phyloP scores from a whole-genome alignment of 2,329 filamentous ascomycete genomes.

The Curvularia sp. region DNA sequence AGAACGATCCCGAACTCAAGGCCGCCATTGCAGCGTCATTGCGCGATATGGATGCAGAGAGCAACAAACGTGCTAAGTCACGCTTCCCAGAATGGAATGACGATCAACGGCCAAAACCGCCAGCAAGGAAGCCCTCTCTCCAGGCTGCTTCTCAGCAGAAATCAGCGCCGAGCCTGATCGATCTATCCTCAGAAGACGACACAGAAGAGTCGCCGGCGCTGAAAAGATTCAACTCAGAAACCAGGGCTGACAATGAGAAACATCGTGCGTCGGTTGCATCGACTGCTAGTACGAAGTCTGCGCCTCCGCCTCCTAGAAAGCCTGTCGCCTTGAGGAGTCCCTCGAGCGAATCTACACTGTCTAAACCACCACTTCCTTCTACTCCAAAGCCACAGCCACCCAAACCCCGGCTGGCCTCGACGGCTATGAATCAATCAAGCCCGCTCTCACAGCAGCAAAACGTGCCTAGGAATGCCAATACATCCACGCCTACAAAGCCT shows the following conservation, averaged over 20 bases:
- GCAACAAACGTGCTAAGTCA: conserved; percentile 43
- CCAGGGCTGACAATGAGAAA: conserved; percentile 21
- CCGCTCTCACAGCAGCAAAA: conserved; percentile 37
- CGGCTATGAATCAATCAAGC: conserved; percentile 35
- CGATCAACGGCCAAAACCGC: conserved; percentile 50
- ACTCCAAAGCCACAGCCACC: conserved; percentile 46
- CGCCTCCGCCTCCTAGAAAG: conserved; percentile 44
- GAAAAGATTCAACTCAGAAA: conserved; percentile 39
- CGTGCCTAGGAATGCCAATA: conserved; percentile 30
- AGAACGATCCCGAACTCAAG: conserved; percentile 57
- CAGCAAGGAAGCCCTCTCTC: conserved; percentile 36
- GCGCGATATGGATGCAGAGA: conserved; percentile 54
- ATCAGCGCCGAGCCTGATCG: conserved; percentile 53
- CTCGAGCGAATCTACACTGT: conserved; percentile 38
- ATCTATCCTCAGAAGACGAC: conserved; percentile 56
- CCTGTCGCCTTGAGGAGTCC: conserved; percentile 50
- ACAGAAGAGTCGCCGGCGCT: conserved; percentile 24
- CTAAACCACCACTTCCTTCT: conserved; percentile 19
- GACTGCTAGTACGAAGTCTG: conserved; percentile 35
- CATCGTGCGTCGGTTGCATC: conserved; percentile 29
- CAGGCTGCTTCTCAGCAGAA: conserved; percentile 34
- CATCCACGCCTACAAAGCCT: conserved; percentile 46
- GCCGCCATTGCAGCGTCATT: conserved; percentile 58
- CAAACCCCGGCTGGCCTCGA: conserved; percentile 41
- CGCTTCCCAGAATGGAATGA: conserved; percentile 44